phyloP scores from a whole-genome alignment of 345 rosid genomes.

The Eucalyptus lansdowneana region DNA sequence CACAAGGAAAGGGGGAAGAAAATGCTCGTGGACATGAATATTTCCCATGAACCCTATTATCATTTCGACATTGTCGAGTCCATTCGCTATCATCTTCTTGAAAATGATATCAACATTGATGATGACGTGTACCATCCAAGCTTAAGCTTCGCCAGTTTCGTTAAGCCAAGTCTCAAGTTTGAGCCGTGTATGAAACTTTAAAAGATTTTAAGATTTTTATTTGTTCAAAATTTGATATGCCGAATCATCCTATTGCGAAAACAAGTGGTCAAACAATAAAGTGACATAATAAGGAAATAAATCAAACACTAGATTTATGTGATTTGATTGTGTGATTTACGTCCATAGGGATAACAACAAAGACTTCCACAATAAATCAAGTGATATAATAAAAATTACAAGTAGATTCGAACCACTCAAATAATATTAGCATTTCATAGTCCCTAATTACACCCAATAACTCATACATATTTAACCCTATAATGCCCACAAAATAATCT shows the following conservation, averaged over 20 bases:
- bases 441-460: background rate
- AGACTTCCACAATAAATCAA: background rate
- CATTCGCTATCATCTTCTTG: no score
- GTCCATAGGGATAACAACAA: background rate
- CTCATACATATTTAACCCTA: background rate
- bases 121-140: no score
- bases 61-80: no score
- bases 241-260: fast-evolving
- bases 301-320: background rate
- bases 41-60: no score
- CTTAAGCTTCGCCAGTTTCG: fast-evolving
- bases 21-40: no score
- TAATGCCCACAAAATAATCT: no score
- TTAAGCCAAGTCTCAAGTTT: fast-evolving
- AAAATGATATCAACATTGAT: no score
- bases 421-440: fast-evolving
- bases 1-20: no score
- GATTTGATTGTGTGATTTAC: background rate
- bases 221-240: background rate
- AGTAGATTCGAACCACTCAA: background rate
- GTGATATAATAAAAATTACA: background rate
- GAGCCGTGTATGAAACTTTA: no score
- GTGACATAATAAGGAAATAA: no score
- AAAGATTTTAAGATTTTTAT: no score
- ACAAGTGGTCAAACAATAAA: background rate